phyloP scores from a whole-genome alignment of 768 basidiomycete species.

The Fomitopsis serialis region DNA sequence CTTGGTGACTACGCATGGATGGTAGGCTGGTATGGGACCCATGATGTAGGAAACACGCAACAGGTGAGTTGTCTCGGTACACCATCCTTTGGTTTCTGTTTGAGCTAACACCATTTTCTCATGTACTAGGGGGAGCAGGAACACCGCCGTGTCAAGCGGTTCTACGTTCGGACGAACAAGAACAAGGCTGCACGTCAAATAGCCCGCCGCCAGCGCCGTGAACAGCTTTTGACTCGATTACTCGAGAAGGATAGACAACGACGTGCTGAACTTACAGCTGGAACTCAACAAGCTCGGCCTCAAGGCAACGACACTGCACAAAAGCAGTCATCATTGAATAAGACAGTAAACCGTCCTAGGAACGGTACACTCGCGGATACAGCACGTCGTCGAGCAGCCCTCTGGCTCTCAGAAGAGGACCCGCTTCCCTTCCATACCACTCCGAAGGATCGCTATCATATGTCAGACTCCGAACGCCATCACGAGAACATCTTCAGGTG shows the following conservation, averaged over 20 bases:
- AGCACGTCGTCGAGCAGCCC: background rate
- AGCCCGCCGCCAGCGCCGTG: slow-evolving; percentile 16
- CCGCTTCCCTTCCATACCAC: slow-evolving; percentile 6
- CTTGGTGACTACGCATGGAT: slow-evolving; percentile 13
- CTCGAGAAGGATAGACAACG: background rate
- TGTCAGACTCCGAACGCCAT: slow-evolving; percentile 7
- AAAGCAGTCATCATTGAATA: background rate
- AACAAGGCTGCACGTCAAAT: slow-evolving; percentile 25
- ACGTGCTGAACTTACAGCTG: background rate
- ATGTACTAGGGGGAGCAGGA: slow-evolving; percentile 37
- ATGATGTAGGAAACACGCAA: slow-evolving; percentile 23
- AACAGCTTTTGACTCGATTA: background rate
- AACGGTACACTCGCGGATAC: background rate
- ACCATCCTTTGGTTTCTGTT: background rate
- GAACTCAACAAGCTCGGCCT: background rate
- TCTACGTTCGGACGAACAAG: slow-evolving; percentile 34
- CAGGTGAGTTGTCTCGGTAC: slow-evolving; percentile 13
- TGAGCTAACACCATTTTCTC: too few relatives aligned
- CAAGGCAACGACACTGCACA: background rate
- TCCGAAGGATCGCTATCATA: slow-evolving; percentile 17
- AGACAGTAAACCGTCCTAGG: background rate
- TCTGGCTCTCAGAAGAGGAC: background rate
- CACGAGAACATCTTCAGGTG: slow-evolving; percentile 6
- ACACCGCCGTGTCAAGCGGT: slow-evolving; percentile 30
- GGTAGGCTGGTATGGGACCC: slow-evolving; percentile 15